These are phyloP conservation scores for Phylloporus arenicola DNA, from an alignment of 768 basidiomycete species.

Conservation along the genomic window DNA sequence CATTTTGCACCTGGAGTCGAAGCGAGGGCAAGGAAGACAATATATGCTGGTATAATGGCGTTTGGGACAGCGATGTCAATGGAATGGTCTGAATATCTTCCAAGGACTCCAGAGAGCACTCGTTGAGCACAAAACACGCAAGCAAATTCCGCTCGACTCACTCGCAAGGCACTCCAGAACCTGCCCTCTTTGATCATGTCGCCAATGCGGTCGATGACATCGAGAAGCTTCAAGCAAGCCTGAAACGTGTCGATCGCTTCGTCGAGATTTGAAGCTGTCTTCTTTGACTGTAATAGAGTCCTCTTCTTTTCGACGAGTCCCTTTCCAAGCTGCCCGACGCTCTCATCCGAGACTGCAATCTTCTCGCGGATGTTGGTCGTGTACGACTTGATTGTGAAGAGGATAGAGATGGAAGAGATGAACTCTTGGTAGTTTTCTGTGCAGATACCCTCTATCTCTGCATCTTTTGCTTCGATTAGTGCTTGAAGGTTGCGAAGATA, in stretches of 20 bases:
- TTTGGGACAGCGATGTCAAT: constrained; percentile 82
- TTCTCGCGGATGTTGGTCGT: constrained; percentile 90
- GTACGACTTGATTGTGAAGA: constrained; percentile 93
- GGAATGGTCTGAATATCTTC: constrained; percentile 94
- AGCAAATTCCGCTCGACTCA: constrained; percentile 38
- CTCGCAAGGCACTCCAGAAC: constrained; percentile 95
- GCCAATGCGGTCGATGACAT: constrained; percentile 87
- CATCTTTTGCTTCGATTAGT: constrained; percentile 92
- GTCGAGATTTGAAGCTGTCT: constrained; percentile 91
- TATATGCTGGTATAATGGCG: constrained; percentile 89
- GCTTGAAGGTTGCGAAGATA: constrained; percentile 80
- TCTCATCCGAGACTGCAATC: constrained; percentile 83
- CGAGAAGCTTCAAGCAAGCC: constrained; percentile 85
- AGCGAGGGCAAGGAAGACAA: constrained; percentile 88
- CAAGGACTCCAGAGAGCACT: constrained; percentile 58
- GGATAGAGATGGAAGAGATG: constrained; percentile 92
- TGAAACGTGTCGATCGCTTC: constrained; percentile 96
- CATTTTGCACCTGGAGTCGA: constrained; percentile 83
- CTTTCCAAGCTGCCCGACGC: constrained; percentile 82
- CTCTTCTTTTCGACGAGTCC: constrained; percentile 93
- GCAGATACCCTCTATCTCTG: constrained; percentile 95
- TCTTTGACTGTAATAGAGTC: constrained; percentile 80
- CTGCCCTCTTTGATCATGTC: constrained; percentile 91
- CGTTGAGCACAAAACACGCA: constrained; percentile 28
- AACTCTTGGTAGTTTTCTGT: constrained; percentile 97